Base-by-base conservation (phyloP, 2,329 filamentous ascomycete genomes). In the Colletotrichum tanaceti region DNA sequence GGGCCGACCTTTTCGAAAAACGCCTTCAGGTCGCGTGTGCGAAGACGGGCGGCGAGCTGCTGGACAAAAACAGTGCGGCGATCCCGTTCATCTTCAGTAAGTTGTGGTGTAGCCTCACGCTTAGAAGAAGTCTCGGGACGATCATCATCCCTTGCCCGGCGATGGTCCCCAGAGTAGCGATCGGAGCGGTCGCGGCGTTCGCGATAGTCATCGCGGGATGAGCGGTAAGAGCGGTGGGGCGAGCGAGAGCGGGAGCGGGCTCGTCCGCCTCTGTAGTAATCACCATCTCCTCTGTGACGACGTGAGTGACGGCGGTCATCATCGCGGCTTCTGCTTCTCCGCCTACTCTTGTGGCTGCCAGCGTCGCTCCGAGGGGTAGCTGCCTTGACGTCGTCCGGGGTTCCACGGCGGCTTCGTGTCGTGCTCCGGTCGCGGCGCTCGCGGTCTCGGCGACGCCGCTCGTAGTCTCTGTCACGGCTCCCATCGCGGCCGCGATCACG, bases 1-100 rank as follows among this genome's bases (percentile, higher is more conserved):
- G 93, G 90, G 71, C 96, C 96, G 75, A 96, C 92, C 81, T 95
- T 94, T 79, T 97, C 93, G 77, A 99, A 99, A 80, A 99, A 99
- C 71, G 90, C 88, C 79, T 97, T 95, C 72, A 99, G 86, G 80
- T 98, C 94, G 76, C 93, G 94, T 64, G 93, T 97, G 74, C 95
- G 91, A 72, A 98, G 87, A 77, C 96, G 93, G 73, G 94, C 94
- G 73, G 96, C 96, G 77, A 99, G 91, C 82, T 99, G 96, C 84
- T 99, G 96, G 63, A 99, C 96, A 78, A 99, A 99, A 68, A 99
- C 93, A 67, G 97, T 99, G 75, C 96, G 92, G 75, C 93, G 91
- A 83, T 99, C 96, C 77, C 95, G 92, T 82, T 99, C 96, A 81
- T 98, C 96, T 79, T 98, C 94, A 75, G 92, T 97, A 70, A 92